phyloP scores from a whole-genome alignment of 2,329 filamentous ascomycete genomes.

The Talaromyces albobiverticillius region DNA sequence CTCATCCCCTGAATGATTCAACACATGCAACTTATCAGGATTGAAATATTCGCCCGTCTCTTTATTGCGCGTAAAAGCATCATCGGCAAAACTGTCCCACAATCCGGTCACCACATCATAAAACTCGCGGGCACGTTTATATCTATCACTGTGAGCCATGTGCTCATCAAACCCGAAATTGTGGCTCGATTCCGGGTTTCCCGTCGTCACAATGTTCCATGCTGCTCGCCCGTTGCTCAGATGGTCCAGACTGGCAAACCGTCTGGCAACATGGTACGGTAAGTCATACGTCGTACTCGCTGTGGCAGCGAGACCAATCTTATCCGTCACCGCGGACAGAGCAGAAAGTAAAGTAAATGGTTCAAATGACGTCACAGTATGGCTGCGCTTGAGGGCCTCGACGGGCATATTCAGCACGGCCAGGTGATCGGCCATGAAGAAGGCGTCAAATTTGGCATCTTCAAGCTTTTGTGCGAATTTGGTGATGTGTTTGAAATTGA shows the following conservation, averaged over 20 bases:
- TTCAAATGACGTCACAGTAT: slow-evolving; percentile 59
- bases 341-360: slow-evolving; percentile 54
- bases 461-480: slow-evolving; percentile 55
- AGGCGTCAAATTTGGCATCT: slow-evolving; percentile 55
- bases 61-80: slow-evolving; percentile 51
- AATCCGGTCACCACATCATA: slow-evolving; percentile 54
- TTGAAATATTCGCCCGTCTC: slow-evolving; percentile 51
- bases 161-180: slow-evolving; percentile 54
- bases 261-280: slow-evolving; percentile 52
- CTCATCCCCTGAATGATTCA: slow-evolving; percentile 51
- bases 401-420: slow-evolving; percentile 57
- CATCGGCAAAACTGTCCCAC: slow-evolving; percentile 57
- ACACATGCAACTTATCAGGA: slow-evolving; percentile 51
- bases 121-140: slow-evolving; percentile 52
- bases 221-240: slow-evolving; percentile 49
- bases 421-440: slow-evolving; percentile 57
- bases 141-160: slow-evolving; percentile 49
- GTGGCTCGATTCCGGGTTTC: slow-evolving; percentile 51
- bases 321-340: slow-evolving; percentile 47
- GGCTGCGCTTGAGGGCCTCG: slow-evolving; percentile 56
- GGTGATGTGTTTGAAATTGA: slow-evolving; percentile 54
- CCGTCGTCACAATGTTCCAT: slow-evolving; percentile 56
- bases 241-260: slow-evolving; percentile 53
- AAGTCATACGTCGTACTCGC: slow-evolving; percentile 54
- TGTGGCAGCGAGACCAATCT: slow-evolving; percentile 52